A percentile compares a stretch with the other conserved stretches of the same genome.
phyloP scores from a whole-genome alignment of 1,284 basidiomycete species.

The Meripilus lineatus region DNA sequence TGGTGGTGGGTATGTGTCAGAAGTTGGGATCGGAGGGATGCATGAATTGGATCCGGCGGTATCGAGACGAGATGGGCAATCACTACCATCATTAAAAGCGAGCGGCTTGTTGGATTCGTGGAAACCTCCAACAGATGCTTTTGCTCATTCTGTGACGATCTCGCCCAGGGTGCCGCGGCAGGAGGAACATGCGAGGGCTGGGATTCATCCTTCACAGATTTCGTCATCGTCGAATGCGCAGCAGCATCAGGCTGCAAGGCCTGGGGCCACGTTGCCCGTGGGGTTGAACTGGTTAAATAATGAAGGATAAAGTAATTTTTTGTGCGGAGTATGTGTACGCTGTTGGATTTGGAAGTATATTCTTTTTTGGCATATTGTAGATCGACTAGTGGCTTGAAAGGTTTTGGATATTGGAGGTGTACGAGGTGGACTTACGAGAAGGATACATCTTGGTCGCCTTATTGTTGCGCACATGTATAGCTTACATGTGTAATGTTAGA shows the following conservation, averaged over 20 bases:
- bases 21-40: background rate
- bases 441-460: too few species aligned
- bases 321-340: too few species aligned
- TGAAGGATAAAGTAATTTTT: conserved; percentile 13
- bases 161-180: conserved; percentile 13
- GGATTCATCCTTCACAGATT: too few species aligned
- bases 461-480: too few species aligned
- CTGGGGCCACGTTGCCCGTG: conserved; percentile 14
- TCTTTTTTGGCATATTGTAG: too few species aligned
- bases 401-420: too few species aligned
- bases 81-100: conserved; percentile 66
- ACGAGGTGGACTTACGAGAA: too few species aligned
- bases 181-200: background rate
- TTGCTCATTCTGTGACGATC: conserved; percentile 20
- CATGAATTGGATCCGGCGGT: background rate
- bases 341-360: too few species aligned
- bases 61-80: conserved; percentile 26
- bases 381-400: too few species aligned
- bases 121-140: conserved; percentile 25
- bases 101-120: conserved; percentile 62
- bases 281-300: conserved; percentile 24
- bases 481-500: too few species aligned
- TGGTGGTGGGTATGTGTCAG: background rate
- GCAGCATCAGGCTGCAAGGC: background rate
- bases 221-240: background rate